A percentile compares a stretch with the other conserved stretches of the same genome.
phyloP scores from a whole-genome alignment of 1,139 yeast species.

The Saccharomycopsis hybrid region DNA sequence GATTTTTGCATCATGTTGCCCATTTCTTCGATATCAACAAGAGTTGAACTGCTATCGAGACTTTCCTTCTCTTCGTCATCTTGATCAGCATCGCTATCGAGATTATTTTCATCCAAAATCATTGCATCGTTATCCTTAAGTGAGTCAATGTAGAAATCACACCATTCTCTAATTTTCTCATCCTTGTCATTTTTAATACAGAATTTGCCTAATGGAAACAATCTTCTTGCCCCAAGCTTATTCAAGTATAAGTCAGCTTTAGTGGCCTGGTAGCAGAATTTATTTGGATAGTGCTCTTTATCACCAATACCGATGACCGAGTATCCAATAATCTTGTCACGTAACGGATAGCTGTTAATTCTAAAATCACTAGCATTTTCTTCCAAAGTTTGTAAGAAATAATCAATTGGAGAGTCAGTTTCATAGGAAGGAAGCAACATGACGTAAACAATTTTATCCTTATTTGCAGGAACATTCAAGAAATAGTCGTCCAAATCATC shows the following conservation, averaged over 20 bases:
- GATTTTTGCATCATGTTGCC: constrained; percentile 49
- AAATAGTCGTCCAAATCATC: constrained; percentile 83
- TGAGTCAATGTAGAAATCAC: constrained; percentile 49
- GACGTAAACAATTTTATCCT: constrained; percentile 50
- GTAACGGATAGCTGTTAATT: constrained; percentile 72
- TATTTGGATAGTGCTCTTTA: constrained; percentile 76
- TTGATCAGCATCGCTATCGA: constrained; percentile 37
- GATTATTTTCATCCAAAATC: constrained; percentile 43
- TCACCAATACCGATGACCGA: constrained; percentile 88
- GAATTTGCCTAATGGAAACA: constrained; percentile 79
- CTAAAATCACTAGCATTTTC: constrained; percentile 84
- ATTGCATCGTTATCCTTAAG: constrained; percentile 65
- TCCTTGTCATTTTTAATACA: constrained; percentile 74
- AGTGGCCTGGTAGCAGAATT: constrained; percentile 82
- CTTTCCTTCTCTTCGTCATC: constrained; percentile 29
- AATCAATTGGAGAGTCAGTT: constrained; percentile 88
- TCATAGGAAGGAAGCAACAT: constrained; percentile 86
- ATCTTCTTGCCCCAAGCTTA: constrained; percentile 76
- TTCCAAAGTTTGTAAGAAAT: constrained; percentile 69
- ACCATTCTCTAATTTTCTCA: constrained; percentile 59
- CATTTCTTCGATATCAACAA: constrained; percentile 84
- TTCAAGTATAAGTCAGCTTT: constrained; percentile 71
- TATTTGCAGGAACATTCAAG: constrained; percentile 48
- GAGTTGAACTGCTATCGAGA: constrained; percentile 31
- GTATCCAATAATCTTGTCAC: constrained; percentile 58